Base-by-base conservation (phyloP, 257 asterid species). In the Ajuga chamaepitys region DNA sequence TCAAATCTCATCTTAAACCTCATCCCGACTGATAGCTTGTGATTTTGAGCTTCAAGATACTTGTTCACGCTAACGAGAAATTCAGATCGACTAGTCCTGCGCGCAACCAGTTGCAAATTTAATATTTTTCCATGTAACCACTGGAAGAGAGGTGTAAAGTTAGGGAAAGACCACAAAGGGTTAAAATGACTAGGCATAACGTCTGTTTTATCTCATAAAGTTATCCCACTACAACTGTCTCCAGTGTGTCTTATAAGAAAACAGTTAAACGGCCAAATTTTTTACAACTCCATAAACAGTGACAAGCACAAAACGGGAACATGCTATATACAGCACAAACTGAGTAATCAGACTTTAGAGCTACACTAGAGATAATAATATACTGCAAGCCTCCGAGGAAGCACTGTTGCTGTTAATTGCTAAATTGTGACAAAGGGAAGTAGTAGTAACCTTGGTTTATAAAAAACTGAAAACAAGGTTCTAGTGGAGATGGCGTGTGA, bases 1-100 rank as follows among this genome's bases (percentile, higher is more conserved):
- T 94, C 99, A 69, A 94, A 94, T 74, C 86, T 83, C 99, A 94
- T 94, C 87, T 85, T 94, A 81, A 87, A 88, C 80, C 99, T 82
- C 97, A 94, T 86, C 80, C 97, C 99, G 68, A 90, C 95, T 30
- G 95, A 82, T 30, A 94, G 84, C 71, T 94, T 90, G 76, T 83
- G 91, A 78, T 73, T 86, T 70, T 69, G 88, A 76, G 96, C 95
- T 78, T 90, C 99, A 67, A 94, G 92, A 78, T 90, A 94, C 82
- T 86, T 90, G 86, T 88, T 90, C 24, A 88, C 77, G 60, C 95
- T 82, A 18, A 90, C 91, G 70, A 94, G 62, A 79, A 90, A 94
- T 76, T 94, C 97, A 10, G 99, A 86, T 70, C 78, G 95, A 80
- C 99, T 89, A 50, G 96, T 86, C 88, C 99, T 94, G 95, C 18